A percentile compares a stretch with the other conserved stretches of the same genome.
phyloP scores from a whole-genome alignment of 2,329 filamentous ascomycete species.

The Neonectria sp. region DNA sequence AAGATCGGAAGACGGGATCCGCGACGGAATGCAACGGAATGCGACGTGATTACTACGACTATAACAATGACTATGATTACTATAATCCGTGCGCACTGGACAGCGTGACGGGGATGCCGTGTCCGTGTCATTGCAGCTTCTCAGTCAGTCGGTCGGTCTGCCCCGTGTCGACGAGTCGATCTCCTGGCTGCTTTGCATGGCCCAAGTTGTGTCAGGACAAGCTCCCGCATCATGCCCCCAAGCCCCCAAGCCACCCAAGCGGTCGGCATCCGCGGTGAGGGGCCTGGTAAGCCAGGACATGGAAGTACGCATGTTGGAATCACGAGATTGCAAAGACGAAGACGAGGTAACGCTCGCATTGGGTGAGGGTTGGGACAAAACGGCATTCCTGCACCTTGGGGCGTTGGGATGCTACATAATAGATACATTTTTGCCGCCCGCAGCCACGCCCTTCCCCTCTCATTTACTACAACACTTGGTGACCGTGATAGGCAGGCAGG shows the following conservation, averaged over 20 bases:
- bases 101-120: slow-evolving; percentile 16
- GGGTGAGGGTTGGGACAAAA: not conserved
- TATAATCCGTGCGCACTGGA: not conserved
- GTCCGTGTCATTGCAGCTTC: slow-evolving; percentile 13
- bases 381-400: slow-evolving; percentile 1
- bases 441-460: slow-evolving; percentile 24
- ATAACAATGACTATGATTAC: not conserved
- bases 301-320: not conserved
- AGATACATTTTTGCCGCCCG: slow-evolving; percentile 11
- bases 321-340: not conserved
- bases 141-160: slow-evolving; percentile 18
- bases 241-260: not conserved
- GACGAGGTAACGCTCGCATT: not conserved
- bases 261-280: slow-evolving; percentile 1
- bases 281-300: not conserved
- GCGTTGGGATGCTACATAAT: slow-evolving; percentile 3
- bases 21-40: slow-evolving; percentile 1
- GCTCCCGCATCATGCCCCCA: not conserved
- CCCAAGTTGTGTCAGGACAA: slow-evolving; percentile 12
- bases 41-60: not conserved
- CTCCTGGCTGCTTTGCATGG: slow-evolving; percentile 16
- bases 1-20: not conserved
- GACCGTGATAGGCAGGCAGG: not conserved
- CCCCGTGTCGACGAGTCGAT: slow-evolving; percentile 20
- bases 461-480: slow-evolving; percentile 11